Evolutionary conservation across 169 alveolate species (phyloP).

Genomic region (Blepharisma undulans): DNA sequence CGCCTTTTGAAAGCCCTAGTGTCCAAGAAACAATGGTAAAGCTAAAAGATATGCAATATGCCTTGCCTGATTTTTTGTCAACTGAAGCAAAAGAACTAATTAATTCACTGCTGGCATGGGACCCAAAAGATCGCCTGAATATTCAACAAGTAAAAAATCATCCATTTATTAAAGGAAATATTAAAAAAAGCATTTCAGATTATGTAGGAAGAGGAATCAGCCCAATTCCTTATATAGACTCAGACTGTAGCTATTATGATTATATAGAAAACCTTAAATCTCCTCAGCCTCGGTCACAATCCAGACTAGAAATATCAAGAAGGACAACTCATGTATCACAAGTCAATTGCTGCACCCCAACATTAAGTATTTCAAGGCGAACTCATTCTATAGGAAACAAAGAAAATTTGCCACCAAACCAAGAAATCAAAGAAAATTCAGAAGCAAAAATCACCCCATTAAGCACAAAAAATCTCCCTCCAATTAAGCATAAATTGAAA

Average conservation of each 20-base stretch:
- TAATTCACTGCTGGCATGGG: constrained; percentile 47
- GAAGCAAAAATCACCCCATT: neutral
- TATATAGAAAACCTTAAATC: neutral
- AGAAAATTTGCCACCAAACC: neutral
- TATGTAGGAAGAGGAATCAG: neutral
- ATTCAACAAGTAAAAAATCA: constrained; percentile 65
- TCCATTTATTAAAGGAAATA: constrained; percentile 59
- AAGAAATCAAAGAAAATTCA: neutral
- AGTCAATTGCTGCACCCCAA: neutral
- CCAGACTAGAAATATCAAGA: neutral
- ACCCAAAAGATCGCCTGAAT: constrained; percentile 61
- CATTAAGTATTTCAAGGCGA: neutral
- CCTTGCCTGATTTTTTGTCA: constrained; percentile 53
- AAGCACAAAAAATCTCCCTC: neutral
- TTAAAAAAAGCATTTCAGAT: neutral
- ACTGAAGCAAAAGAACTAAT: constrained; percentile 69
- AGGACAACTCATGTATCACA: neutral
- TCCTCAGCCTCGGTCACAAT: neutral
- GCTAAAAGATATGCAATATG: constrained; percentile 54
- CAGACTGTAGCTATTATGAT: neutral
- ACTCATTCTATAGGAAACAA: neutral
- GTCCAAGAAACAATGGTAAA: constrained; percentile 68
- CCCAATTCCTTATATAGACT: neutral
- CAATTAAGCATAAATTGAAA: neutral
- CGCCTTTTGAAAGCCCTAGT: constrained; percentile 79